Percentiles rank a stretch among this genome's conserved stretches.
These are phyloP conservation scores for Rhodotorula toruloides DNA, from an alignment of 768 basidiomycete species.

Conservation along the genomic window DNA sequence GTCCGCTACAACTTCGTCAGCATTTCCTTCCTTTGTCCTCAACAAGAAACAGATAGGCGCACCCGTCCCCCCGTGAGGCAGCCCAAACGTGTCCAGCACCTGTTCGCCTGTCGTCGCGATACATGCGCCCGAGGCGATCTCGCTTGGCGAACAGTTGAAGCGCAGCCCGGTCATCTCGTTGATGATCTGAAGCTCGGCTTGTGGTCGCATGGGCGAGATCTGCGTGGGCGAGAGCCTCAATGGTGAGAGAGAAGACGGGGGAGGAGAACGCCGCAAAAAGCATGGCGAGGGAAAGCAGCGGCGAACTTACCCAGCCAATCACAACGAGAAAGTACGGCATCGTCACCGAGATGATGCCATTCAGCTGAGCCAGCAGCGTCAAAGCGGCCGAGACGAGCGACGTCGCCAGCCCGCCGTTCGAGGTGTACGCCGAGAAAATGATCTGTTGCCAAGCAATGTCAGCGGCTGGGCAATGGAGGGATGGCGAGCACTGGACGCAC, in stretches of 20 bases:
- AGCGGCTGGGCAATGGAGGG: conserved; percentile 44
- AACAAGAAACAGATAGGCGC: not conserved
- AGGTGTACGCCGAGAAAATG: conserved; percentile 24
- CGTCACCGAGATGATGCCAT: conserved; percentile 45
- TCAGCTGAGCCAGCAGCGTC: conserved; percentile 11
- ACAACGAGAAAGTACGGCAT: conserved; percentile 45
- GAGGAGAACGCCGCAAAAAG: no score
- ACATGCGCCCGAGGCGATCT: conserved; percentile 45
- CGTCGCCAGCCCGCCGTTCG: conserved; percentile 19
- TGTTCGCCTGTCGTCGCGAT: conserved; percentile 47
- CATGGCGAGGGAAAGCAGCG: no score
- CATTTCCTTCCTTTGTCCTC: no score
- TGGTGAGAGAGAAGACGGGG: not conserved
- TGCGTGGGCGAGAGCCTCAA: conserved; percentile 3
- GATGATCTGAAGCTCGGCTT: conserved; percentile 47
- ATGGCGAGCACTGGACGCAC: conserved; percentile 42
- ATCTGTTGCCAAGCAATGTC: conserved; percentile 41
- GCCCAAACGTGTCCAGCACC: conserved; percentile 45
- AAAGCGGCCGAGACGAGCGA: conserved; percentile 24
- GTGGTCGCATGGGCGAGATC: conserved; percentile 40
- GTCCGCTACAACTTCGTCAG: not conserved
- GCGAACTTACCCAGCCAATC: conserved; percentile 39
- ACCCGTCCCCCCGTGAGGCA: conserved; percentile 19
- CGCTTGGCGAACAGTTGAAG: conserved; percentile 45
- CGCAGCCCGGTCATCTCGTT: conserved; percentile 46